Evolutionary conservation across 169 alveolate species (phyloP).

Genomic region (Cryptosporidium sp.): DNA sequence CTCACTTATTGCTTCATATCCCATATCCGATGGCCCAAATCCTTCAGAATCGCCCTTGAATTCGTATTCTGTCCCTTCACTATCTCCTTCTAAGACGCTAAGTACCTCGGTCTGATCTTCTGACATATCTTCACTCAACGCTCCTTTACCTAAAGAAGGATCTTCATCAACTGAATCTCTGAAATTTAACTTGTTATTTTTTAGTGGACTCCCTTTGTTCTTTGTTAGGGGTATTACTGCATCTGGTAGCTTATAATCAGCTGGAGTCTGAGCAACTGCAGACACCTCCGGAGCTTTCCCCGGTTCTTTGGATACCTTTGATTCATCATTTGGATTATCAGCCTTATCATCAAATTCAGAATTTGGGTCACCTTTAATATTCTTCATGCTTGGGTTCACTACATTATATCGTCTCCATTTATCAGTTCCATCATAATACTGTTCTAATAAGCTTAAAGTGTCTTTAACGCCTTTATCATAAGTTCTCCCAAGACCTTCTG

Average conservation of each 20-base stretch:
- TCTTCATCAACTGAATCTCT: background rate
- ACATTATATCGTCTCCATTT: slow-evolving; percentile 53
- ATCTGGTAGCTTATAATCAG: slow-evolving; percentile 69
- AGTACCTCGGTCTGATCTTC: slow-evolving; percentile 52
- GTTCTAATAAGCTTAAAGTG: slow-evolving; percentile 23
- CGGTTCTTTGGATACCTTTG: background rate
- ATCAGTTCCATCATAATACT: slow-evolving; percentile 48
- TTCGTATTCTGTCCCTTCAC: slow-evolving; percentile 46
- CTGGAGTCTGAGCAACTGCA: slow-evolving; percentile 72
- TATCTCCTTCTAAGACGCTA: slow-evolving; percentile 4
- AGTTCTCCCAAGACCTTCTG: slow-evolving; percentile 72
- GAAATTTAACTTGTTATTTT: background rate
- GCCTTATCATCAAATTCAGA: background rate
- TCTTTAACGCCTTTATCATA: slow-evolving; percentile 72
- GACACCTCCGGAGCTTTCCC: background rate
- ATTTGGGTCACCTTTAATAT: background rate
- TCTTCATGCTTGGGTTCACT: slow-evolving; percentile 21
- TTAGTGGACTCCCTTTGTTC: background rate
- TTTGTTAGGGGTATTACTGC: slow-evolving; percentile 46
- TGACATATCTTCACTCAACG: background rate
- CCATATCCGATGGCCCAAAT: slow-evolving; percentile 61
- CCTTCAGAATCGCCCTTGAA: slow-evolving; percentile 46
- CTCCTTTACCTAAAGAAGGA: background rate
- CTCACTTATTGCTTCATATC: slow-evolving; percentile 37
- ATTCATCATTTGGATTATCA: background rate